Evolutionary conservation across 148 eudicot species (phyloP).

Genomic region (Cornus florida): DNA sequence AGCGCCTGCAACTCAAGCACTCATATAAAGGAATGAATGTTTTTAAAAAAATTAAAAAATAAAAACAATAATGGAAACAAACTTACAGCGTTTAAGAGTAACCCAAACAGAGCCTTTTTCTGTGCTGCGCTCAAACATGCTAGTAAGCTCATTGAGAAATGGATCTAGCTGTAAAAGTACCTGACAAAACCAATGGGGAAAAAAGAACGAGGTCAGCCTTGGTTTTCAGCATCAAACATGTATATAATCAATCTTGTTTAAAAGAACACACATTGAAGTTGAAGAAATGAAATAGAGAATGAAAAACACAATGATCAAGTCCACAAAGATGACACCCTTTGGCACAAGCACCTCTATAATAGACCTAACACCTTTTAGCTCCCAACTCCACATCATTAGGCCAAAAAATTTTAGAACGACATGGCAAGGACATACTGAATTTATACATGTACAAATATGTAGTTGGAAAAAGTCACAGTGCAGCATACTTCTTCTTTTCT

Average conservation of each 20-base stretch:
- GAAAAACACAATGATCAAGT: not conserved
- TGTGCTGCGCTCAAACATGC: constrained; percentile 78
- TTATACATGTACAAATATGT: too few relatives aligned
- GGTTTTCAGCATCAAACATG: not conserved
- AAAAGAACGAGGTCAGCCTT: not conserved
- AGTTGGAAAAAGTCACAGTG: not conserved
- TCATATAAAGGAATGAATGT: not conserved
- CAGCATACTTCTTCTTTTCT: too few relatives aligned
- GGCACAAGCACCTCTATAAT: not conserved
- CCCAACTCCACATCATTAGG: not conserved
- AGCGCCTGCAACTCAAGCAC: not conserved
- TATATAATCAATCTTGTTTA: not conserved
- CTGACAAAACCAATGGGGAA: constrained; percentile 31
- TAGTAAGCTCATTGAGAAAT: constrained; percentile 77
- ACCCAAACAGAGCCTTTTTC: constrained; percentile 94
- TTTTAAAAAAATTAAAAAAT: not conserved
- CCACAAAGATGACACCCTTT: not conserved
- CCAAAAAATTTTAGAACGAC: not conserved
- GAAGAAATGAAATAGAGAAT: not conserved
- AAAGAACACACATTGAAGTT: not conserved
- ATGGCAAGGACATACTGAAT: not conserved
- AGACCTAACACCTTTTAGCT: not conserved
- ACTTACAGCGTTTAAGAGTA: constrained; percentile 83
- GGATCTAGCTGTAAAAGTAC: constrained; percentile 73
- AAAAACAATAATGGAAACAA: not conserved